Percentiles rank a stretch among this genome's conserved stretches.
Evolutionary conservation across 768 basidiomycete species (phyloP).

Genomic region (Lyophyllum shimeji): DNA sequence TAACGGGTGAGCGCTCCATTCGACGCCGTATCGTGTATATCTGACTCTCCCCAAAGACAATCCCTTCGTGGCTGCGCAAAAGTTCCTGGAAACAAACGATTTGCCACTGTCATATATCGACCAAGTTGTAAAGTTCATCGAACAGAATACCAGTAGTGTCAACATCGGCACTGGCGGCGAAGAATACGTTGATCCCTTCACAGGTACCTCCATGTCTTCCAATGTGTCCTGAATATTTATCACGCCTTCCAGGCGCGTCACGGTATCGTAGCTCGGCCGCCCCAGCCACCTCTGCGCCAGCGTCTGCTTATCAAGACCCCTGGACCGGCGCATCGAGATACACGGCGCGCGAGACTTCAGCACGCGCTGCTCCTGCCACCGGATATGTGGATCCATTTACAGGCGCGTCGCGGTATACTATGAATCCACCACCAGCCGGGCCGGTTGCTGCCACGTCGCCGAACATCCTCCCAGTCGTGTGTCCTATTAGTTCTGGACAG

Average conservation of each 20-base stretch:
- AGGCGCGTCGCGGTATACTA: constrained; percentile 64
- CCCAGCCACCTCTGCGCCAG: constrained; percentile 28
- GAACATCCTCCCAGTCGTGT: constrained; percentile 54
- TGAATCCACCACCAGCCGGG: constrained; percentile 32
- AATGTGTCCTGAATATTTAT: constrained; percentile 3
- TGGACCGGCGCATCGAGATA: constrained; percentile 75
- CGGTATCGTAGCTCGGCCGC: constrained; percentile 52
- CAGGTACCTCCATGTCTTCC: constrained; percentile 48
- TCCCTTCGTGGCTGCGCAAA: constrained; percentile 85
- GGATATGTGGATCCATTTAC: constrained; percentile 65
- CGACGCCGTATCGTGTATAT: not conserved
- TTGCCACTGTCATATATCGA: constrained; percentile 83
- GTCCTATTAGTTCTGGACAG: constrained; percentile 12
- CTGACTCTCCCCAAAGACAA: constrained; percentile 59
- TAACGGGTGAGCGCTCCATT: constrained; percentile 53
- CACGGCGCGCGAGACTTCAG: constrained; percentile 34
- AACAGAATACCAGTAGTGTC: constrained; percentile 84
- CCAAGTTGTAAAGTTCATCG: constrained; percentile 90
- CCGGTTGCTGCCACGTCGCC: constrained; percentile 31
- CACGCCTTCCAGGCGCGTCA: constrained; percentile 48
- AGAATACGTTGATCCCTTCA: constrained; percentile 85
- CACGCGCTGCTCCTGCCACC: constrained; percentile 32
- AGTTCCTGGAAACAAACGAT: constrained; percentile 82
- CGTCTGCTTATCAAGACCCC: constrained; percentile 57
- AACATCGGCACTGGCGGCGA: constrained; percentile 59